phyloP scores from a whole-genome alignment of 2,329 filamentous ascomycete genomes.

The Calonectria hawksworthii region DNA sequence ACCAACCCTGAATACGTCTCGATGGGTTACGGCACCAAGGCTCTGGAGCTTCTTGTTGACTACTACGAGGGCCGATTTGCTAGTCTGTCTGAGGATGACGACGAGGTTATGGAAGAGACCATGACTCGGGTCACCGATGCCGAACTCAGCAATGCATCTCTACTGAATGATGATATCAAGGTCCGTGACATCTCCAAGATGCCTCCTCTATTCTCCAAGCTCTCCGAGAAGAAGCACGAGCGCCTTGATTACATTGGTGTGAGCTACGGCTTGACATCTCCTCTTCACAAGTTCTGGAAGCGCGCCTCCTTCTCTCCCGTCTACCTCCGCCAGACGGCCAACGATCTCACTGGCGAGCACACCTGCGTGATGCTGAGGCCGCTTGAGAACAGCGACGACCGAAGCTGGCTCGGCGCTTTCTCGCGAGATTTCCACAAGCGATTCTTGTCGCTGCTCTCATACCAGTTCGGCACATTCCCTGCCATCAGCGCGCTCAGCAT shows the following conservation, averaged over 20 bases:
- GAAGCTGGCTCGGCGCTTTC: conserved; percentile 90
- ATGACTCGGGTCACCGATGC: conserved; percentile 86
- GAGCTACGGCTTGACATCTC: conserved; percentile 89
- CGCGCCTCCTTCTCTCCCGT: conserved; percentile 87
- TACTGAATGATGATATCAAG: conserved; percentile 90
- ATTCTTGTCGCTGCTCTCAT: conserved; percentile 91
- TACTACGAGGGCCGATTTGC: conserved; percentile 97
- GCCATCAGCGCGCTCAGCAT: conserved; percentile 86
- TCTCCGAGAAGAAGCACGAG: conserved; percentile 85
- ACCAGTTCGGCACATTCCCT: conserved; percentile 89
- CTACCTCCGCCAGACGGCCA: conserved; percentile 94
- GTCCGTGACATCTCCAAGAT: conserved; percentile 92
- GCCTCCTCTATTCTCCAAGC: conserved; percentile 91
- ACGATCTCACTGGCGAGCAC: conserved; percentile 96
- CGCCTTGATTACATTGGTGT: conserved; percentile 94
- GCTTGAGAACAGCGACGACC: conserved; percentile 76
- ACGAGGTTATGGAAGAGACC: conserved; percentile 66
- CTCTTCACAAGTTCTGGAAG: conserved; percentile 98
- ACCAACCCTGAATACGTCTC: conserved; percentile 93
- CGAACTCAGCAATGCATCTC: conserved; percentile 80
- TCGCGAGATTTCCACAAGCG: conserved; percentile 93
- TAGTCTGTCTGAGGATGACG: conserved; percentile 81
- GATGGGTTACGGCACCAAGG: conserved; percentile 95
- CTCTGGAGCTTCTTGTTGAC: conserved; percentile 87
- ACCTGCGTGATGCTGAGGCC: conserved; percentile 97